Percentiles rank a stretch among this genome's conserved stretches.
phyloP scores from a whole-genome alignment of 805 yeast genomes.

The Yarrowia sp. region DNA sequence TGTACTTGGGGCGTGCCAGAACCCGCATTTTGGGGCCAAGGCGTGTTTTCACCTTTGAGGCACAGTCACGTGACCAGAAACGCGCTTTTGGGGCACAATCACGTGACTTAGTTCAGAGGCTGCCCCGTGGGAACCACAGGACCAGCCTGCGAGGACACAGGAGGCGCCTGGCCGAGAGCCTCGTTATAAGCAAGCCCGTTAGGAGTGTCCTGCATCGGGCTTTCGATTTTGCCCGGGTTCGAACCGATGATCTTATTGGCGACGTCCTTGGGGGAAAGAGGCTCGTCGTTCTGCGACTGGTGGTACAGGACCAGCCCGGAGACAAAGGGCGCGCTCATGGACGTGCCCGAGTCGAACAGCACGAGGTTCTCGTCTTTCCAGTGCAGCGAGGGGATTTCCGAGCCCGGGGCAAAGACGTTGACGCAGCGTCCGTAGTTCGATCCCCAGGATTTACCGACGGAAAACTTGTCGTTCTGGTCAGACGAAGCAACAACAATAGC shows the following conservation, averaged over 20 bases:
- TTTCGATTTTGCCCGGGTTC: background rate
- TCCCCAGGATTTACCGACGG: conserved; percentile 71
- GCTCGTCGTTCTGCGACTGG: conserved; percentile 47
- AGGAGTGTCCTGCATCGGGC: background rate
- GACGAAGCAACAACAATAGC: conserved; percentile 95
- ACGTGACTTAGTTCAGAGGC: background rate
- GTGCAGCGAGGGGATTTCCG: conserved; percentile 65
- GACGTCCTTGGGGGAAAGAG: background rate
- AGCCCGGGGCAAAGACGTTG: conserved; percentile 95
- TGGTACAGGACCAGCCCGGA: conserved; percentile 75
- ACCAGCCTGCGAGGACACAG: background rate
- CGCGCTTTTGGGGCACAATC: background rate
- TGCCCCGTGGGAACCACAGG: background rate
- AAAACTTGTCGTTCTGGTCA: conserved; percentile 65
- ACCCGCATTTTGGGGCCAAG: no score
- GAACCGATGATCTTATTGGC: background rate
- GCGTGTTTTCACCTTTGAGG: no score
- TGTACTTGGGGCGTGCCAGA: no score
- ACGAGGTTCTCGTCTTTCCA: conserved; percentile 35
- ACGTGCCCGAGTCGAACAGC: conserved; percentile 68
- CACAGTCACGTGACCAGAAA: background rate
- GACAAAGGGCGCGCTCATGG: conserved; percentile 98
- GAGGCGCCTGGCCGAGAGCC: background rate
- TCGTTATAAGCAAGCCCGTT: conserved; percentile 4
- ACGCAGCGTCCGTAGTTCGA: conserved; percentile 92